Evolutionary conservation across 2,329 filamentous ascomycete species (phyloP), one percentile per base, ranked within the genome.

Genomic region (Ceratocystis eucalypticola): DNA sequence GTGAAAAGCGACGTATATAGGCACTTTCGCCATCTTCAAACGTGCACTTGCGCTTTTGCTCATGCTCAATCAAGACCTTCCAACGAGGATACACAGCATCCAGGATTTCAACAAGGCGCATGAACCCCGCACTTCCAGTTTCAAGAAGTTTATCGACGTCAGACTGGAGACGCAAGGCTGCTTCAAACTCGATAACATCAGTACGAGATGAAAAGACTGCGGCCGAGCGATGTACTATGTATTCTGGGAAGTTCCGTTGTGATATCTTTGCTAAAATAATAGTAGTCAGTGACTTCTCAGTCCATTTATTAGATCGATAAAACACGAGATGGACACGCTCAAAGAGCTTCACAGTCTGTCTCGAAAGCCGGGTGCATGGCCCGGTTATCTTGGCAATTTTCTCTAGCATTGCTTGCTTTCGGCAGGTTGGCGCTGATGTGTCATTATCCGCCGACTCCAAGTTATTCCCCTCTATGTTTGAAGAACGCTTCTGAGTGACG

Each of bases 221-320:
- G 30, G 87, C 84, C 0, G 91, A 96, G 44, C 94, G 85, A 68
- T 88, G 96, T 4, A 97, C 92, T 25, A 97, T 83, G 72, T 96
- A 99, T 2, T 88, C 80, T 0, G 93, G 92, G 70, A 96, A 99
- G 73, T 92, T 94, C 45, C 90, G 83, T 55, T 86, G 83, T 1
- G 92, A 89, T 67, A 96, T 96, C 69, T 93, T 92, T 6, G 94
- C 90, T 4, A 99, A 81, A 57, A 99, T 96, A 65, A 97, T 93
- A 0, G 92, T 93, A 1, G 91, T 97, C 15, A 99, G 78, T 1
- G 93, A 96, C 74, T 96, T 97, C 71, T 97, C 93, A 0, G 92
- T 96, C 94, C 94, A 99, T 74, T 96, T 89, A 0, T 91, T 95
- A 8, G 92, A 96, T 67, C 93, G 83, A 74, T 97, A 97, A 74